Percentiles rank a stretch among this genome's conserved stretches.
phyloP scores from a whole-genome alignment of 2,329 filamentous ascomycete species.

The Gaeumannomyces tritici region DNA sequence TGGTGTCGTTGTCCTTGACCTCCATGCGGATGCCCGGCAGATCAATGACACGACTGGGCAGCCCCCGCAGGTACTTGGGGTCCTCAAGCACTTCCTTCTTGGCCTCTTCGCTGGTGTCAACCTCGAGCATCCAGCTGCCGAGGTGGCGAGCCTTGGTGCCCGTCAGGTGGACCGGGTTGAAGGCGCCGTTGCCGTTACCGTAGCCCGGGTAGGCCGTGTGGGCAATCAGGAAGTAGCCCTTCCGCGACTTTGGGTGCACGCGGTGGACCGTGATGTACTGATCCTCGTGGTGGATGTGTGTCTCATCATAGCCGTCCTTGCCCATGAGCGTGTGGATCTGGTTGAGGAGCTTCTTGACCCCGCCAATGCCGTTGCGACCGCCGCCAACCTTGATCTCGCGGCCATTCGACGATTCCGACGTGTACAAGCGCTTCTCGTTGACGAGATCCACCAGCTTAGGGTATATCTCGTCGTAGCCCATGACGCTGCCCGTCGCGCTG shows the following conservation, averaged over 20 bases:
- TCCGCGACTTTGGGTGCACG: constrained; percentile 83
- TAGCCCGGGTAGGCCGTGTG: constrained; percentile 94
- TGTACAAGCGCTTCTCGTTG: constrained; percentile 76
- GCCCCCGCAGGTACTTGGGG: constrained; percentile 61
- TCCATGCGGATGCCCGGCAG: constrained; percentile 67
- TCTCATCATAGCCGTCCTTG: constrained; percentile 87
- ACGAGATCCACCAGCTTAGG: constrained; percentile 90
- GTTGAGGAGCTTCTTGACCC: constrained; percentile 87
- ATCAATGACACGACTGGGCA: constrained; percentile 74
- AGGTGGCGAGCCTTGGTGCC: constrained; percentile 80
- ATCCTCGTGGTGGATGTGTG: constrained; percentile 91
- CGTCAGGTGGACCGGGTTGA: constrained; percentile 68
- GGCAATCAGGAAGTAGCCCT: constrained; percentile 90
- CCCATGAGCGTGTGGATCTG: constrained; percentile 95
- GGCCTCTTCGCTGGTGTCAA: constrained; percentile 65
- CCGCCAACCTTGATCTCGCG: constrained; percentile 54
- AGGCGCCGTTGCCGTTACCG: constrained; percentile 70
- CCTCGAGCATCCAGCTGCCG: constrained; percentile 86
- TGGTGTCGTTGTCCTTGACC: constrained; percentile 61
- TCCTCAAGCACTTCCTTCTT: constrained; percentile 58
- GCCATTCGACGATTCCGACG: constrained; percentile 59
- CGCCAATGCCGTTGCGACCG: constrained; percentile 76
- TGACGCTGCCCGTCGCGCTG: constrained; percentile 88
- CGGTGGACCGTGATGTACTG: constrained; percentile 95
- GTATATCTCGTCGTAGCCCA: constrained; percentile 97